Evolutionary conservation across 306 rosid species (phyloP), one percentile per base, ranked within the genome.

Genomic region (Arachis stenosperma): DNA sequence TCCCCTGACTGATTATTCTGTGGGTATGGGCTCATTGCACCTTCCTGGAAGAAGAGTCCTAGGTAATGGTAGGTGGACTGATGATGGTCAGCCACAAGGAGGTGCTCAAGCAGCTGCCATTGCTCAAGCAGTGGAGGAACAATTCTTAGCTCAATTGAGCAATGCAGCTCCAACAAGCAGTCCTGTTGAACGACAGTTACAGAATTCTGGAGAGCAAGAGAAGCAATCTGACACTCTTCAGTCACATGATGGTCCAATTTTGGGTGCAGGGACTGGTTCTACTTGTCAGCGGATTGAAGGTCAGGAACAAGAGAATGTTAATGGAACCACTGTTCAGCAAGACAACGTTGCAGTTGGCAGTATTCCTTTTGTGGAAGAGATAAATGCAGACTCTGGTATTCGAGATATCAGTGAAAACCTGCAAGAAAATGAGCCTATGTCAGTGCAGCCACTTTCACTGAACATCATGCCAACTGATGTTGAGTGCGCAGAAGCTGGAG

Each of bases 81-180:
- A 91, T 91, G 99, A 91, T 81, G 99, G 99, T 52, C 99, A 84
- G 76, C 97, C 99, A 47, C 99, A 91, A 85, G 96, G 89, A 73
- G 79, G 88, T 75, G 86, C 90, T 76, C 96, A 89, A 74, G 92
- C 96, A 2, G 91, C 89, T 76, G 84, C 89, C 70, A 82, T 94
- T 84, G 99, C 96, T 2, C 96, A 94, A 76, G 95, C 95, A 36
- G 89, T 94, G 29, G 99, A 94, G 93, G 95, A 83, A 71, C 90
- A 83, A 47, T 94, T 94, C 69, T 74, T 91, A 43, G 83, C 87
- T 69, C 88, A 88, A 71, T 57, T 94, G 72, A 73, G 78, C 78
- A 82, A 87, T 37, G 42, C 71, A 57, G 80, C 90, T 76, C 88
- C 97, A 58, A 47, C 81, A 17, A 84, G 71, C 59, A 76, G 67